Percentiles rank a stretch among this genome's conserved stretches.
phyloP scores from a whole-genome alignment of 208 protist genomes.

The Trypanosomatidae sp. region DNA sequence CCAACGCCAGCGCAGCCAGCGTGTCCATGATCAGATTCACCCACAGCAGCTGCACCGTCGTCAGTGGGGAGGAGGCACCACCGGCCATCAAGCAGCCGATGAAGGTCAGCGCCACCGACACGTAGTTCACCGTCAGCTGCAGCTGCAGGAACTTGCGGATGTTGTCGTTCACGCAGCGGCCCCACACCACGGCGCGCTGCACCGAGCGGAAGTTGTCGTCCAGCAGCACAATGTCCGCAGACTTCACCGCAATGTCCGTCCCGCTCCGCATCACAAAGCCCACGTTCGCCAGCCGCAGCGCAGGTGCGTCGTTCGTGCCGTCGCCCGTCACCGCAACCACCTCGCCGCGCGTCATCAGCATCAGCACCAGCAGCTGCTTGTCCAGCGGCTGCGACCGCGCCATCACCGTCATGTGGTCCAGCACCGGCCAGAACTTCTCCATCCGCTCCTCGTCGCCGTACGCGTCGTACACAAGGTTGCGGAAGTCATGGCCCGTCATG shows the following conservation, averaged over 20 bases:
- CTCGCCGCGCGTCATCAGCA: conserved; percentile 78
- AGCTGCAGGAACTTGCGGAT: conserved; percentile 98
- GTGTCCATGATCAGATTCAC: conserved; percentile 99
- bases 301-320: conserved; percentile 98
- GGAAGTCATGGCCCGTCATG: conserved; percentile 92
- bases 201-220: conserved; percentile 99
- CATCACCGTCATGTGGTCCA: conserved; percentile 87
- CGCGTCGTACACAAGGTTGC: conserved; percentile 70
- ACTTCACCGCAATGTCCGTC: conserved; percentile 96
- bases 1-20: conserved; percentile 95
- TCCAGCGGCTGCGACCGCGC: conserved; percentile 85
- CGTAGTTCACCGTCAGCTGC: conserved; percentile 98
- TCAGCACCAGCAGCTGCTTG: conserved; percentile 89
- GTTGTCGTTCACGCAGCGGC: conserved; percentile 89
- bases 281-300: conserved; percentile 96
- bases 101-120: conserved; percentile 93
- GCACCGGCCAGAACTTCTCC: conserved; percentile 68
- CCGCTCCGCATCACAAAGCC: conserved; percentile 98
- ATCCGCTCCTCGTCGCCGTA: conserved; percentile 76
- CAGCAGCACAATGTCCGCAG: conserved; percentile 93
- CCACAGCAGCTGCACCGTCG: conserved; percentile 98
- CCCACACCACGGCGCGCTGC: conserved; percentile 94
- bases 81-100: conserved; percentile 84
- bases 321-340: conserved; percentile 94
- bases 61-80: conserved; percentile 77